A percentile compares a stretch with the other conserved stretches of the same genome.
These are phyloP conservation scores for Phaffomyces thermotolerans DNA, from an alignment of 805 yeast species.

Conservation along the genomic window DNA sequence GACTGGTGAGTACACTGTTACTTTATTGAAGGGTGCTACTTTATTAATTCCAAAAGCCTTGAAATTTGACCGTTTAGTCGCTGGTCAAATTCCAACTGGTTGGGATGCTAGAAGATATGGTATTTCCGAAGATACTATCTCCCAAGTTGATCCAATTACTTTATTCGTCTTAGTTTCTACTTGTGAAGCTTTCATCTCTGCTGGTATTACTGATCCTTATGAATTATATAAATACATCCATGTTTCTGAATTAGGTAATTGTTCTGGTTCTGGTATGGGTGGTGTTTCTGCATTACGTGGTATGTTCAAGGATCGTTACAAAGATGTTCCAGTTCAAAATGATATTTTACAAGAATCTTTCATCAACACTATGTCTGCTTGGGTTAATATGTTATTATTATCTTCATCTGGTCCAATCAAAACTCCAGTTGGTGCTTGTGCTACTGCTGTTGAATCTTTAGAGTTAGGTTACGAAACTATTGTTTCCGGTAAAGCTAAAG, in stretches of 20 bases:
- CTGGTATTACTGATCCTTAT: constrained; percentile 97
- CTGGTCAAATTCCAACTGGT: constrained; percentile 92
- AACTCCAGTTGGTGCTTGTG: constrained; percentile 99
- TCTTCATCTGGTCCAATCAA: constrained; percentile 98
- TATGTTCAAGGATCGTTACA: constrained; percentile 93
- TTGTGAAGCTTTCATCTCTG: constrained; percentile 84
- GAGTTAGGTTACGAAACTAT: constrained; percentile 95
- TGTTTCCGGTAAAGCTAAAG: constrained; percentile 87
- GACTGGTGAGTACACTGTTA: constrained; percentile 87
- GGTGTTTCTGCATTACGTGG: constrained; percentile 97
- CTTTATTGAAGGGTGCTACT: constrained; percentile 86
- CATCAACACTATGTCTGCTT: constrained; percentile 98
- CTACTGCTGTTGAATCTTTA: constrained; percentile 96
- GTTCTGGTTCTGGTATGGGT: constrained; percentile 99
- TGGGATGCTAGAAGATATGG: constrained; percentile 96
- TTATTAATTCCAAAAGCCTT: constrained; percentile 78
- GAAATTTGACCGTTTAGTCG: constrained; percentile 61
- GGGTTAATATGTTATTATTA: constrained; percentile 97
- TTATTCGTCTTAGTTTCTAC: constrained; percentile 89
- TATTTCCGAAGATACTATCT: constrained; percentile 84
- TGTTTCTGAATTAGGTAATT: constrained; percentile 97
- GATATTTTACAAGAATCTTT: constrained; percentile 97
- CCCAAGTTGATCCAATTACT: constrained; percentile 96
- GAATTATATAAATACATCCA: constrained; percentile 98
- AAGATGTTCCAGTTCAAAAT: constrained; percentile 91